A percentile compares a stretch with the other conserved stretches of the same genome.
Conservation (phyloP, 768 basidiomycete genomes). For the Dictyophora rubrovolvata region DNA sequence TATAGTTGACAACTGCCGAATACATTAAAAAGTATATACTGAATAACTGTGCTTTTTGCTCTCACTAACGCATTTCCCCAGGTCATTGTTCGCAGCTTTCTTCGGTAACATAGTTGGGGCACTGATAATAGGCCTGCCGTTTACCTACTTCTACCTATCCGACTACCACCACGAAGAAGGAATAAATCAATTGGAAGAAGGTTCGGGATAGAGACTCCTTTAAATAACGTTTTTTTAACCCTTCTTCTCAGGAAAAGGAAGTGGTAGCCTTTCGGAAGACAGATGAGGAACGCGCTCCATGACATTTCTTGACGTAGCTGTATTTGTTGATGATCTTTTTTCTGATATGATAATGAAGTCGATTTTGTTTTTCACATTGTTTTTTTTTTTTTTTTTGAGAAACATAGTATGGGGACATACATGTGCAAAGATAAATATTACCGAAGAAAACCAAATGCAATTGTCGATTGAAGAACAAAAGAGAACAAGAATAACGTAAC, state of each 20-base stretch:
- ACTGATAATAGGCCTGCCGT: constrained; percentile 53
- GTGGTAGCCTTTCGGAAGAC: neutral
- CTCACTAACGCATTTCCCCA: constrained; percentile 12
- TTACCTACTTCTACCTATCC: constrained; percentile 49
- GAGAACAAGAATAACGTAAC: no score
- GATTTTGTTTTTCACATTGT: no score
- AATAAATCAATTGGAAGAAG: constrained; percentile 33
- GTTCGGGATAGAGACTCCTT: neutral
- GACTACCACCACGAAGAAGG: constrained; percentile 30
- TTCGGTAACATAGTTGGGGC: constrained; percentile 62
- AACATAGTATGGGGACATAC: no score
- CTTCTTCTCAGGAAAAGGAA: neutral
- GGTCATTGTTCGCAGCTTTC: constrained; percentile 54
- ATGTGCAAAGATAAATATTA: no score
- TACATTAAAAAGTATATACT: constrained; percentile 59
- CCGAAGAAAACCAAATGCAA: no score
- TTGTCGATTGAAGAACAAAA: no score
- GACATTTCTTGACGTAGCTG: neutral
- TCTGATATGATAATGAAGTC: neutral
- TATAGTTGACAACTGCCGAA: constrained; percentile 37
- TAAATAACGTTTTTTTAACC: neutral
- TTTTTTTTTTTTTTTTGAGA: no score
- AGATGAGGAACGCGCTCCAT: neutral
- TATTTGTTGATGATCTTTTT: neutral
- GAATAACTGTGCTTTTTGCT: neutral